Percentiles rank a stretch among this genome's conserved stretches.
Conservation (phyloP, 108 stramenopile genomes). For the Conticribra guillardii region DNA sequence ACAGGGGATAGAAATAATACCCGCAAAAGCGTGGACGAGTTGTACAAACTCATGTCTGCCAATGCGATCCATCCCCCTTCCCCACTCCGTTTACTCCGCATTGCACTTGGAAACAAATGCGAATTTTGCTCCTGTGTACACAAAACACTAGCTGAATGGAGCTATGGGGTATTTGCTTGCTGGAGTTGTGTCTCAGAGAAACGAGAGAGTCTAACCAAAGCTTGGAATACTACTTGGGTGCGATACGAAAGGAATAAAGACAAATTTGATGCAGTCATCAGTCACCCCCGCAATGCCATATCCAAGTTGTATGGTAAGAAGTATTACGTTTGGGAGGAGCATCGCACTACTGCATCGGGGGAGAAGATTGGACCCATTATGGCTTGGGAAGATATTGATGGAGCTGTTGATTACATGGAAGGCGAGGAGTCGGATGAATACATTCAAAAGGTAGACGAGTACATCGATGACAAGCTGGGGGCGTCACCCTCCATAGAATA, state of each 20-base stretch:
- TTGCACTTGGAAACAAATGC: slow-evolving; percentile 21
- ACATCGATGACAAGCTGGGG: background rate
- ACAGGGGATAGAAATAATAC: slow-evolving; percentile 8
- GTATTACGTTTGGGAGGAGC: slow-evolving; percentile 15
- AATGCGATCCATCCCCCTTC: slow-evolving; percentile 14
- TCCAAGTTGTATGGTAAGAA: slow-evolving; percentile 6
- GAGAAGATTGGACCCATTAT: slow-evolving; percentile 11
- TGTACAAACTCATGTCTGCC: background rate
- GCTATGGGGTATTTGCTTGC: slow-evolving; percentile 10
- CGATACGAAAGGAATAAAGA: background rate
- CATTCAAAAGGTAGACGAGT: slow-evolving; percentile 2
- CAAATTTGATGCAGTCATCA: slow-evolving; percentile 1
- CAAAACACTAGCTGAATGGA: slow-evolving; percentile 1
- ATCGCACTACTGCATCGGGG: slow-evolving; percentile 4
- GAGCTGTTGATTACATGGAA: background rate
- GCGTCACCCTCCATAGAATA: background rate
- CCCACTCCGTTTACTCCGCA: slow-evolving; percentile 7
- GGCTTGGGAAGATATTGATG: slow-evolving; percentile 16
- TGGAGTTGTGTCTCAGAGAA: slow-evolving; percentile 3
- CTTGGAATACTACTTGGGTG: slow-evolving; percentile 7
- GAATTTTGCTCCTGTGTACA: slow-evolving; percentile 7
- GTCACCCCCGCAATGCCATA: slow-evolving; percentile 3
- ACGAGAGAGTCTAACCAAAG: background rate
- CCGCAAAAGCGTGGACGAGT: background rate
- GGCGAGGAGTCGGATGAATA: background rate